Evolutionary conservation across 2,329 filamentous ascomycete genomes (phyloP).

Genomic region (Peltaster fructicola): DNA sequence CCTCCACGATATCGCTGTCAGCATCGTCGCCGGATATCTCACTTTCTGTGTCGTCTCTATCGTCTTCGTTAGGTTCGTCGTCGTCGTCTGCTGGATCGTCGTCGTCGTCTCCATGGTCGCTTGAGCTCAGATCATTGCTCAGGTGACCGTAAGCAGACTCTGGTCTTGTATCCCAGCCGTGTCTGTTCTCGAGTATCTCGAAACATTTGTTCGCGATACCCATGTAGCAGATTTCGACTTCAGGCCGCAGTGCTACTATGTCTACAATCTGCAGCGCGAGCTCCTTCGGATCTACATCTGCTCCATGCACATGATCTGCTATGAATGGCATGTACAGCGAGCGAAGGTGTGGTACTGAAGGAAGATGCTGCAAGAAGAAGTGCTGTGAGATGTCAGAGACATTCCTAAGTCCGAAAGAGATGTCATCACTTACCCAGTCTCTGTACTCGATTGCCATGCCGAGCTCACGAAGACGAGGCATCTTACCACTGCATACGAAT

Average conservation of each 20-base stretch:
- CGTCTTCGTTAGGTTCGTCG: constrained; percentile 18
- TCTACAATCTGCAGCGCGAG: constrained; percentile 61
- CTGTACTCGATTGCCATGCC: constrained; percentile 55
- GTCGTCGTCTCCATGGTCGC: constrained; percentile 20
- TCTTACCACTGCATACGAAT: constrained; percentile 60
- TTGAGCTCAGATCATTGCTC: constrained; percentile 25
- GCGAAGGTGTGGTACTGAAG: constrained; percentile 50
- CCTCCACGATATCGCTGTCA: constrained; percentile 3
- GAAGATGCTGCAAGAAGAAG: constrained; percentile 58
- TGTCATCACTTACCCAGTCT: constrained; percentile 51
- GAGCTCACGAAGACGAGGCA: constrained; percentile 53
- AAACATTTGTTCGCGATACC: constrained; percentile 65
- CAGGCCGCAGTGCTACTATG: constrained; percentile 57
- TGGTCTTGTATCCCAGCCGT: constrained; percentile 15
- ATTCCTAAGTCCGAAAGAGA: constrained; percentile 1
- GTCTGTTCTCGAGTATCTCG: constrained; percentile 53
- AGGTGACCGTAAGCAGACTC: constrained; percentile 22
- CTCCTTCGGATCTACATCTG: constrained; percentile 44
- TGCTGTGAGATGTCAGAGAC: constrained; percentile 34
- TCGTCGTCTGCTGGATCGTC: constrained; percentile 19
- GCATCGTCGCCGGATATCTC: constrained; percentile 5
- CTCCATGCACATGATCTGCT: constrained; percentile 39
- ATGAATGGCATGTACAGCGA: constrained; percentile 55
- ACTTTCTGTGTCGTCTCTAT: constrained; percentile 11
- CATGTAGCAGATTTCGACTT: constrained; percentile 61